phyloP scores from a whole-genome alignment of 495 filamentous ascomycete genomes.

The Penicillium taxi region DNA sequence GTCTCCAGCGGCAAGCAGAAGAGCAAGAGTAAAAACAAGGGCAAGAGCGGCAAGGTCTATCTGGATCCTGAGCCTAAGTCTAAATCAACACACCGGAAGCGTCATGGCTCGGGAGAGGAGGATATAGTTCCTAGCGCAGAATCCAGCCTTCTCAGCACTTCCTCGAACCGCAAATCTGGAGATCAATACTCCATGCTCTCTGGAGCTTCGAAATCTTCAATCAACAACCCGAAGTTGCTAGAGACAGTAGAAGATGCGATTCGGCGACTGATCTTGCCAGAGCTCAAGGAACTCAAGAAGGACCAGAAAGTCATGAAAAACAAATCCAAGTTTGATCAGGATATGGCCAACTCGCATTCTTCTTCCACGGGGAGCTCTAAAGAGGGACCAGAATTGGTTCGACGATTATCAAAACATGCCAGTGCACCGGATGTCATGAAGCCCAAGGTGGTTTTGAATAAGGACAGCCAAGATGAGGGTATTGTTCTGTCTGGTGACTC shows the following conservation, averaged over 20 bases:
- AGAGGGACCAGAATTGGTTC: conserved; percentile 47
- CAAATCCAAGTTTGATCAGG: conserved; percentile 53
- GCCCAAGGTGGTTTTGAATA: conserved; percentile 57
- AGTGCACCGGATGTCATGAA: conserved; percentile 63
- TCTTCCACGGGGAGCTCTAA: conserved; percentile 57
- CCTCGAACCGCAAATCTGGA: conserved; percentile 58
- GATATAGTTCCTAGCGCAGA: conserved; percentile 59
- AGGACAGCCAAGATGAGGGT: conserved; percentile 51
- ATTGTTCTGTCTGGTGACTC: conserved; percentile 47
- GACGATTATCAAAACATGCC: conserved; percentile 58
- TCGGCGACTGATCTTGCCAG: conserved; percentile 80
- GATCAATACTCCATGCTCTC: conserved; percentile 72
- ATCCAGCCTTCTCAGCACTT: conserved; percentile 62
- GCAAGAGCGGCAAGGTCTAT: conserved; percentile 45
- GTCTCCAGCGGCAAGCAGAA: conserved; percentile 42
- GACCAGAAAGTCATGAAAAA: conserved; percentile 66
- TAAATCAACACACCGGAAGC: conserved; percentile 54
- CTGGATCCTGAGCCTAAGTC: conserved; percentile 44
- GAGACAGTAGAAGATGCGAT: conserved; percentile 97
- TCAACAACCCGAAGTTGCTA: conserved; percentile 92
- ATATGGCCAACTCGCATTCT: conserved; percentile 52
- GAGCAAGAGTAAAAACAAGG: conserved; percentile 46
- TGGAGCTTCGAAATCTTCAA: conserved; percentile 70
- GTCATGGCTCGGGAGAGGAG: conserved; percentile 53
- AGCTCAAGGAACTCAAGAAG: conserved; percentile 82